Base-by-base conservation (phyloP, 2,329 filamentous ascomycete species). In the Emydomyces testavorans region DNA sequence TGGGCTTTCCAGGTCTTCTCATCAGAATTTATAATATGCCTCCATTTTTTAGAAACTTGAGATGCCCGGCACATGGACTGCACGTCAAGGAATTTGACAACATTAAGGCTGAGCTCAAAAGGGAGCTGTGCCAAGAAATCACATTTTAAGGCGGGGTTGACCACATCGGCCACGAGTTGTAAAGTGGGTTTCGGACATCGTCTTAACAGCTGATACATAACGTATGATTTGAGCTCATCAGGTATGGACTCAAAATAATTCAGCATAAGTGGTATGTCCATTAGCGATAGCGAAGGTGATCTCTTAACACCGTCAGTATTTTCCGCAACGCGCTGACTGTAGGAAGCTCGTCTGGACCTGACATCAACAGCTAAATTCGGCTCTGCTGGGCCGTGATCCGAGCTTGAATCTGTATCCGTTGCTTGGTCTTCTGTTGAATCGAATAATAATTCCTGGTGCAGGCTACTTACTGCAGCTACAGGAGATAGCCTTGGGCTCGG, bases 1-100 rank as follows among this genome's bases (percentile, higher is more conserved):
- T 95, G 72, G 54, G 89, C 84, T 66, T 93, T 96, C 92, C 92
- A 98, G 11, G 89, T 87, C 40, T 83, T 89, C 67, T 98, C 92
- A 60, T 96, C 90, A 6, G 84, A 83, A 59, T 96, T 90, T 45
- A 94, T 80, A 32, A 94, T 81, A 54, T 83, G 81, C 36, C 92
- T 80, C 92, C 92, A 98, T 60, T 85, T 83, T 64, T 86, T 95
- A 0, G 90, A 96, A 3, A 96, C 92, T 58, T 92, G 89, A 1
- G 92, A 85, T 8, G 89, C 88, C 52, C 81, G 83, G 63, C 89
- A 95, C 58, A 96, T 80, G 57, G 90, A 92, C 57, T 80, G 79
- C 48, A 84, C 76, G 60, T 94, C 85, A 15, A 98, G 78, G 60
- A 90, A 94, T 23, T 84, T 83, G 10, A 95, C 76, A 42, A 96